A percentile compares a stretch with the other conserved stretches of the same genome.
Conservation (phyloP, 495 filamentous ascomycete genomes). For the Neurospora sp. region DNA sequence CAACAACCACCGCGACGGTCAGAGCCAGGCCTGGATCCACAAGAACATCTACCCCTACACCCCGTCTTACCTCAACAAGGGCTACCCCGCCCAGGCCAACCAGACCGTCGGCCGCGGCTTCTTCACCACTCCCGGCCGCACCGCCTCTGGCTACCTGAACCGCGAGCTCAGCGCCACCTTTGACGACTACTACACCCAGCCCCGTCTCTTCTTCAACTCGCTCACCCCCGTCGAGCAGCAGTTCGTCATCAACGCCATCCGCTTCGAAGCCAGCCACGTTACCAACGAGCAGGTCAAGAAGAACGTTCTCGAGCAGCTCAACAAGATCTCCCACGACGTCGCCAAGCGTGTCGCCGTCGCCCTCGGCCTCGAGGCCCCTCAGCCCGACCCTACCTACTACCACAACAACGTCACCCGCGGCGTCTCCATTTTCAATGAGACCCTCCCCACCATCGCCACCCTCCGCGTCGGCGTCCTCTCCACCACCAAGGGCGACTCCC, state of each 20-base stretch:
- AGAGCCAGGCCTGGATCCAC: constrained; percentile 44
- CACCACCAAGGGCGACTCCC: constrained; percentile 22
- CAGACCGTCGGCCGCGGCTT: constrained; percentile 61
- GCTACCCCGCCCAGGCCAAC: constrained; percentile 59
- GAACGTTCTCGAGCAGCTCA: constrained; percentile 62
- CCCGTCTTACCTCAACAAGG: constrained; percentile 58
- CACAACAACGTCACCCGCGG: constrained; percentile 57
- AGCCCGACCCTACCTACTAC: constrained; percentile 55
- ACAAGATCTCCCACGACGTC: constrained; percentile 59
- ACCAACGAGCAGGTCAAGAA: constrained; percentile 44
- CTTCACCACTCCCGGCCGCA: constrained; percentile 58
- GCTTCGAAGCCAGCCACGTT: constrained; percentile 60
- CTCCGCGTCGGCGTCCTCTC: constrained; percentile 62
- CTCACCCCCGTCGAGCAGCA: constrained; percentile 61
- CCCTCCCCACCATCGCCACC: constrained; percentile 49
- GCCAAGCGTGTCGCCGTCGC: constrained; percentile 56
- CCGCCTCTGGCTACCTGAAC: constrained; percentile 42
- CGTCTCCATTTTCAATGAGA: constrained; percentile 50
- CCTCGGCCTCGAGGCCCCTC: constrained; percentile 47
- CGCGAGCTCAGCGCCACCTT: constrained; percentile 56
- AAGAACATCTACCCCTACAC: constrained; percentile 46
- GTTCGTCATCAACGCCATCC: constrained; percentile 67
- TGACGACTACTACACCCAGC: constrained; percentile 66
- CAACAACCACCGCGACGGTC: constrained; percentile 66
- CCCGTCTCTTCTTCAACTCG: constrained; percentile 70